These are phyloP conservation scores for Botrytis fabae DNA, from an alignment of 2,329 filamentous ascomycete species.

Conservation along the genomic window DNA sequence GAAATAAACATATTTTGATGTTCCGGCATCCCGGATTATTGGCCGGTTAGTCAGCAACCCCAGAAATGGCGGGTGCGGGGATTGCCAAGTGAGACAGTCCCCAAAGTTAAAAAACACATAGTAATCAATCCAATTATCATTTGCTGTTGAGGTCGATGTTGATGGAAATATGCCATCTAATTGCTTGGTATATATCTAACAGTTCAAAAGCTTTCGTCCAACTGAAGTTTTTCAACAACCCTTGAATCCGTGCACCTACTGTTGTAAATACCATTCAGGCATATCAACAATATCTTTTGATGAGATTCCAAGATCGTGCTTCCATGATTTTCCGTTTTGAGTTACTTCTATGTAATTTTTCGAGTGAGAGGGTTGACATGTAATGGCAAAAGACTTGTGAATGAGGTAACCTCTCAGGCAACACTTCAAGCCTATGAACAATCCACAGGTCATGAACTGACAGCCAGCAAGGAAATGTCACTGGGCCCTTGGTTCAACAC, in stretches of 20 bases:
- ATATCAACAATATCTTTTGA: neutral
- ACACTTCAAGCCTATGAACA: neutral
- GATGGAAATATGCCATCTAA: accelerated
- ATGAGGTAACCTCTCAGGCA: neutral
- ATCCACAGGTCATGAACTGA: neutral
- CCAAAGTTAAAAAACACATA: neutral
- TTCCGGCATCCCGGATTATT: neutral
- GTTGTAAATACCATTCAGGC: no score
- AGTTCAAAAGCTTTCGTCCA: neutral
- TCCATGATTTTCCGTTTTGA: accelerated
- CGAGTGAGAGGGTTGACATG: neutral
- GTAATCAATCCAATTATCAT: neutral
- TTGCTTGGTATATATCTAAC: accelerated
- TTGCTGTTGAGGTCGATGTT: neutral
- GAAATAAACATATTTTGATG: neutral
- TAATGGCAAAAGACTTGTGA: neutral
- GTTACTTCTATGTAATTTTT: neutral
- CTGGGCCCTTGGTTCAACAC: neutral
- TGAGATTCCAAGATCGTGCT: neutral
- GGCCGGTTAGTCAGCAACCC: neutral
- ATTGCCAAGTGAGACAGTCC: neutral
- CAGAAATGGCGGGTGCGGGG: neutral
- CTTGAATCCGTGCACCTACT: no score
- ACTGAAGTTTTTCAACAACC: neutral
- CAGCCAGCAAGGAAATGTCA: neutral